Percentiles rank a stretch among this genome's conserved stretches.
Conservation (phyloP, 1,284 basidiomycete genomes). For the Cutaneotrichosporon spelunceum region DNA sequence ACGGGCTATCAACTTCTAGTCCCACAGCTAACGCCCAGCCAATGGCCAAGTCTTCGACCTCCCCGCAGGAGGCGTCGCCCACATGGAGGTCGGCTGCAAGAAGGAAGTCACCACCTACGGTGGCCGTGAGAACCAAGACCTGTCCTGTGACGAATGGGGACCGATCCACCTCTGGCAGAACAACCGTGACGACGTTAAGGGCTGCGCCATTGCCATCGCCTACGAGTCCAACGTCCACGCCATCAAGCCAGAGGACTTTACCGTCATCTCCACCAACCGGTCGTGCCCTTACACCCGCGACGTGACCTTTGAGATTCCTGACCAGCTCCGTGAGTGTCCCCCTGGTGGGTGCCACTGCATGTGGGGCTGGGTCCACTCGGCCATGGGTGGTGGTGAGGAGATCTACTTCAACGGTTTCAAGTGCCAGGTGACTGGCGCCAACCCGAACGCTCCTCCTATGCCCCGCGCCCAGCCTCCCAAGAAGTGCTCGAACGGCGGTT, state of each 20-base stretch:
- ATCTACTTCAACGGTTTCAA: conserved; percentile 41
- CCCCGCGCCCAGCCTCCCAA: conserved; percentile 40
- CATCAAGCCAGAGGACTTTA: conserved; percentile 64
- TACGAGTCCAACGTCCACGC: conserved; percentile 60
- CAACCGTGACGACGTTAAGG: conserved; percentile 3
- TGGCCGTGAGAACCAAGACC: not conserved
- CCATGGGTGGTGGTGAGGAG: conserved; percentile 23
- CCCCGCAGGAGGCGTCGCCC: conserved; percentile 37
- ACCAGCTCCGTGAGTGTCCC: conserved; percentile 63
- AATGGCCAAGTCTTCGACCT: conserved; percentile 41
- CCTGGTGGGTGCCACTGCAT: conserved; percentile 64
- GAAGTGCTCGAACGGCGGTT: conserved; percentile 26
- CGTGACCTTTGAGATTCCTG: conserved; percentile 66
- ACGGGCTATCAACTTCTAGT: not conserved
- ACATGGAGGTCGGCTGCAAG: conserved; percentile 10
- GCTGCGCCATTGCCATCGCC: conserved; percentile 58
- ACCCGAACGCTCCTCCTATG: conserved; percentile 22
- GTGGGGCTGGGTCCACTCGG: conserved; percentile 63
- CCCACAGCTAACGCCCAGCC: conserved; percentile 8
- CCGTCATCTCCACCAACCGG: conserved; percentile 67
- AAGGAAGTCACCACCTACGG: conserved; percentile 9
- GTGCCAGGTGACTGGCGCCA: conserved; percentile 47
- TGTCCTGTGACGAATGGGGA: conserved; percentile 1
- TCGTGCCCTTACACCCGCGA: conserved; percentile 64
- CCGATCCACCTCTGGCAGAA: conserved; percentile 2